Evolutionary conservation across 2,329 filamentous ascomycete species (phyloP).

Genomic region (Plenodomus tracheiphilus): DNA sequence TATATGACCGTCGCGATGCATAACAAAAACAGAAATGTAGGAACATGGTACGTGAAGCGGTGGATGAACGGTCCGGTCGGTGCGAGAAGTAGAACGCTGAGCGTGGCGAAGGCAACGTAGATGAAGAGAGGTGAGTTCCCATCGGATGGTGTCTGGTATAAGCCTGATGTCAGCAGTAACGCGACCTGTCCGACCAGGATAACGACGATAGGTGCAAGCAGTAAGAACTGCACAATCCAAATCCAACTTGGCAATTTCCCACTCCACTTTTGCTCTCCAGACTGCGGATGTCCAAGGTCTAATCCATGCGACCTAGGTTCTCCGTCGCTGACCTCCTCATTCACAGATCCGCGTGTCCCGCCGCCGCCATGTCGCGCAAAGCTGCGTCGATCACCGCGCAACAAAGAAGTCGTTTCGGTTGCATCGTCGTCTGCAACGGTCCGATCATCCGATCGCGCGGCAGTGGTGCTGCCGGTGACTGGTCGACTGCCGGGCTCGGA

Average conservation of each 20-base stretch:
- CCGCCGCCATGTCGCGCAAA: conserved; percentile 57
- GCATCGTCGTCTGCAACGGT: conserved; percentile 45
- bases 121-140: conserved; percentile 73
- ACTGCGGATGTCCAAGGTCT: conserved; percentile 52
- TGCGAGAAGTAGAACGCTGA: conserved; percentile 72
- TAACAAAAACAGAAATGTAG: conserved; percentile 72
- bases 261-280: conserved; percentile 85
- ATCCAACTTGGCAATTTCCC: conserved; percentile 76
- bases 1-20: conserved; percentile 79
- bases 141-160: conserved; percentile 82
- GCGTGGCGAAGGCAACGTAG: conserved; percentile 69
- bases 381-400: conserved; percentile 56
- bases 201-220: conserved; percentile 76
- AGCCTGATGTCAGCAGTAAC: conserved; percentile 70
- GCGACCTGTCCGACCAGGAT: conserved; percentile 77
- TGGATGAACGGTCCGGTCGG: conserved; percentile 85
- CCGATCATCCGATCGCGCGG: conserved; percentile 38
- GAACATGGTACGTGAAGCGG: conserved; percentile 80
- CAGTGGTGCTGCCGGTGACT: conserved; percentile 36
- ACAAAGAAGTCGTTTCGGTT: conserved; percentile 61
- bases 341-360: conserved; percentile 44
- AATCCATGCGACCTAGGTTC: conserved; percentile 42
- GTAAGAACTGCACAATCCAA: conserved; percentile 84
- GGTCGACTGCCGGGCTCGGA: conserved; percentile 41
- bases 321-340: conserved; percentile 38